A percentile compares a stretch with the other conserved stretches of the same genome.
These are phyloP conservation scores for Porpolomopsis calyptriformis DNA, from an alignment of 768 basidiomycete genomes.

Conservation along the genomic window DNA sequence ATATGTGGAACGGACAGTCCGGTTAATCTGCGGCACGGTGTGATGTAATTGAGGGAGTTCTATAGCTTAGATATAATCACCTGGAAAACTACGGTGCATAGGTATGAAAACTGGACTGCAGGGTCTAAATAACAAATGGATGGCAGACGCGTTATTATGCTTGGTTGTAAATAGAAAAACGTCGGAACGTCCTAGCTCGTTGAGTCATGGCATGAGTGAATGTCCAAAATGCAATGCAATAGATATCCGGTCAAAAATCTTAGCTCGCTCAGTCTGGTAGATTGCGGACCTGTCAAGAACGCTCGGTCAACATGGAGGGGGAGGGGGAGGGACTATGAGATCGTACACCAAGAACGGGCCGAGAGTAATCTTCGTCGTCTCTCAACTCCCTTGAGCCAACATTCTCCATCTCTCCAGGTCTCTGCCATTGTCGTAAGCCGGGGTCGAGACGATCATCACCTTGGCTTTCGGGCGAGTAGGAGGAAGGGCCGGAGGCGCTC, in stretches of 20 bases:
- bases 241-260: conserved; percentile 6
- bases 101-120: too few relatives aligned
- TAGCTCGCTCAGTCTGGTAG: conserved; percentile 16
- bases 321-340: neutral
- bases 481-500: conserved; percentile 20
- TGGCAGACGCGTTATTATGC: too few relatives aligned
- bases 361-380: conserved; percentile 49
- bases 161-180: too few relatives aligned
- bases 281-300: conserved; percentile 40
- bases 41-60: too few relatives aligned
- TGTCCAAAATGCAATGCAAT: neutral
- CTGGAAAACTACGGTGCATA: too few relatives aligned
- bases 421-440: conserved; percentile 28
- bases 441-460: conserved; percentile 37
- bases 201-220: neutral
- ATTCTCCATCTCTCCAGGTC: conserved; percentile 12
- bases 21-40: too few relatives aligned
- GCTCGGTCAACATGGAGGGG: neutral
- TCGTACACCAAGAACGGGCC: conserved; percentile 45
- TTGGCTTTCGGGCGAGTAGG: conserved; percentile 25
- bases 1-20: too few relatives aligned
- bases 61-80: too few relatives aligned
- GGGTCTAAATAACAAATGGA: too few relatives aligned
- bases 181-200: neutral
- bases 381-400: conserved; percentile 23